Conservation (phyloP, 106 monocot species). For the Ottelia alismoides region DNA sequence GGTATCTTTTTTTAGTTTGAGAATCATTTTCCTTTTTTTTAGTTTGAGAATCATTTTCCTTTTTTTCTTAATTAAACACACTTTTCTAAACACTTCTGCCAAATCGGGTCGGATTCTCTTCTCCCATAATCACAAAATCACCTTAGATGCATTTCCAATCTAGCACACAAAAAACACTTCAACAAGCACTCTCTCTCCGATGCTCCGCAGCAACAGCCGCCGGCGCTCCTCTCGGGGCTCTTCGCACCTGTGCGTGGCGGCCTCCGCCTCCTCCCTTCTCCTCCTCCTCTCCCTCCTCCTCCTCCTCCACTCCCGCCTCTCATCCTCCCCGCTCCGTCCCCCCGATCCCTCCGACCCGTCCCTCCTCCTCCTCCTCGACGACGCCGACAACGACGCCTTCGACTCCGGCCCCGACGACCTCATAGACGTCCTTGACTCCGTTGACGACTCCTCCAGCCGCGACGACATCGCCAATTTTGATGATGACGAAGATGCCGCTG, state of each 20-base stretch:
- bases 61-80: no score
- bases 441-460: conserved; percentile 11
- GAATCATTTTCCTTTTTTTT: no score
- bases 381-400: conserved; percentile 32
- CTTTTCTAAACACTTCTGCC: no score
- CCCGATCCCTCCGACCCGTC: not conserved
- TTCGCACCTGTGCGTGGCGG: conserved; percentile 44
- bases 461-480: conserved; percentile 5
- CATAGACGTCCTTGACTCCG: conserved; percentile 40
- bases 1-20: no score
- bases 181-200: no score
- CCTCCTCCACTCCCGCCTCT: conserved; percentile 55
- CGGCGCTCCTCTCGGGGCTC: conserved; percentile 35
- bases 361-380: conserved; percentile 18
- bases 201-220: conserved; percentile 11
- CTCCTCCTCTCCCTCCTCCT: conserved; percentile 41
- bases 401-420: conserved; percentile 23
- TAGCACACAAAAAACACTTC: no score
- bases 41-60: no score
- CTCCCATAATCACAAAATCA: no score
- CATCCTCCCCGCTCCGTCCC: conserved; percentile 18
- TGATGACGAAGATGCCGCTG: conserved; percentile 6
- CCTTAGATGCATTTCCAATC: no score
- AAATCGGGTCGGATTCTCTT: no score
- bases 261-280: conserved; percentile 23